A percentile compares a stretch with the other conserved stretches of the same genome.
phyloP scores from a whole-genome alignment of 1,284 basidiomycete species.

The Meripilus lineatus region DNA sequence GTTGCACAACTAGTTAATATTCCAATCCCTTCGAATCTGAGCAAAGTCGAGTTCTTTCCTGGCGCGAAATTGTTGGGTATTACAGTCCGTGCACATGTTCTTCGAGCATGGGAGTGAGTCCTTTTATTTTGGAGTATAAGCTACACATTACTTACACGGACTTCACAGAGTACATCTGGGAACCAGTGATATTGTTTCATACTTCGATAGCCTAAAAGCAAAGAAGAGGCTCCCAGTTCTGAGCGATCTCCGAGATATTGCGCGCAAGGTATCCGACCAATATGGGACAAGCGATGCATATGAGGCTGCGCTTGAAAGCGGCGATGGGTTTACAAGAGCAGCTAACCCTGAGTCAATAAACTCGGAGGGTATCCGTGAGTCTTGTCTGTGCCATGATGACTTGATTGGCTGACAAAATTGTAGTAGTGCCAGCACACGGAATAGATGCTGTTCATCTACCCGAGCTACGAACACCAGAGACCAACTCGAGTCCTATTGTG shows the following conservation, averaged over 20 bases:
- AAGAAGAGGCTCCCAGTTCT: background rate
- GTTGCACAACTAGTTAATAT: constrained; percentile 6
- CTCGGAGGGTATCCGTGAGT: too few relatives aligned
- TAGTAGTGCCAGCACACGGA: too few relatives aligned
- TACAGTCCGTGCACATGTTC: constrained; percentile 4
- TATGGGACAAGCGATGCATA: constrained; percentile 5
- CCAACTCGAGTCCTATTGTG: too few relatives aligned
- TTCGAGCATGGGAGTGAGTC: constrained; percentile 10
- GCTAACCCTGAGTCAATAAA: too few relatives aligned
- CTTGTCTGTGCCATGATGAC: too few relatives aligned
- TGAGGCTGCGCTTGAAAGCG: constrained; percentile 6
- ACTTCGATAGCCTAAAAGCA: constrained; percentile 4
- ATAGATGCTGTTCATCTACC: too few relatives aligned
- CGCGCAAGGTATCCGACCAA: background rate
- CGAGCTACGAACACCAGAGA: too few relatives aligned
- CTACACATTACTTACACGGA: background rate
- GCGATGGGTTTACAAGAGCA: too few relatives aligned
- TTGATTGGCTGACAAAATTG: too few relatives aligned
- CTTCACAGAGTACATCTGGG: constrained; percentile 3
- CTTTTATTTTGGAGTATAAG: background rate
- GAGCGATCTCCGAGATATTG: background rate
- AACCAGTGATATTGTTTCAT: constrained; percentile 4
- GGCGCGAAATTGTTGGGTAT: constrained; percentile 5
- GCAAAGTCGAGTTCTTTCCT: constrained; percentile 11
- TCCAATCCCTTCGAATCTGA: constrained; percentile 5